These are phyloP conservation scores for Trametes polyzona DNA, from an alignment of 1,284 basidiomycete genomes.

Conservation along the genomic window DNA sequence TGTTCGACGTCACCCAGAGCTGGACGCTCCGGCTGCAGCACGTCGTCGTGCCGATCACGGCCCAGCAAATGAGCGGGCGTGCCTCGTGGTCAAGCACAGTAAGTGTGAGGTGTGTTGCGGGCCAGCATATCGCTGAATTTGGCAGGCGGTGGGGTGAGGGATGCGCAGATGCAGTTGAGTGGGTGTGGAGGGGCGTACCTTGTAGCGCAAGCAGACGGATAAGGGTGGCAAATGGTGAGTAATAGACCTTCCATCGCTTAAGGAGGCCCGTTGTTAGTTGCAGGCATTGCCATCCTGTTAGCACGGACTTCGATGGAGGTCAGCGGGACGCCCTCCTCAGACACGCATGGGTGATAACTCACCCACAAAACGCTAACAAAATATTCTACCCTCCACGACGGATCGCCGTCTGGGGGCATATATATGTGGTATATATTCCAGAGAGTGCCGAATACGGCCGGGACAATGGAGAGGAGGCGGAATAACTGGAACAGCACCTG, in stretches of 20 bases:
- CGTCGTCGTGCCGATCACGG: conserved; percentile 81
- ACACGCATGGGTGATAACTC: conserved; percentile 25
- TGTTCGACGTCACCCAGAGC: conserved; percentile 86
- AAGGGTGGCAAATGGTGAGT: conserved; percentile 77
- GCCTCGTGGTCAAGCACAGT: conserved; percentile 61
- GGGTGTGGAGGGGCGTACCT: conserved; percentile 37
- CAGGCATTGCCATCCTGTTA: conserved; percentile 84
- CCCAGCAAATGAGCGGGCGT: conserved; percentile 79
- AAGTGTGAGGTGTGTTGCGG: conserved; percentile 80
- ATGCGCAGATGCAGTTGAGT: too few species aligned
- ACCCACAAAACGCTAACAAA: conserved; percentile 71
- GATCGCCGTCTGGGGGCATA: conserved; percentile 42
- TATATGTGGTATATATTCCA: conserved; percentile 59
- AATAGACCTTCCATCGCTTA: conserved; percentile 82
- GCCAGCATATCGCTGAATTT: conserved; percentile 81
- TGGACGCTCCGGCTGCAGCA: conserved; percentile 73
- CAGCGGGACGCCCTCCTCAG: background rate
- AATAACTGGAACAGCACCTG: conserved; percentile 49
- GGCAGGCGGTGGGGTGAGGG: background rate
- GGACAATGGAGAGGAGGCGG: conserved; percentile 73
- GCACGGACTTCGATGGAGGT: conserved; percentile 53
- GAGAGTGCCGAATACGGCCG: conserved; percentile 66
- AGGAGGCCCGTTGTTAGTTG: conserved; percentile 79
- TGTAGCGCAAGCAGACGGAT: conserved; percentile 84
- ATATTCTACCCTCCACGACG: conserved; percentile 53